A percentile compares a stretch with the other conserved stretches of the same genome.
phyloP scores from a whole-genome alignment of 1,139 yeast genomes.

The Zygosaccharomyces pseudobailii region DNA sequence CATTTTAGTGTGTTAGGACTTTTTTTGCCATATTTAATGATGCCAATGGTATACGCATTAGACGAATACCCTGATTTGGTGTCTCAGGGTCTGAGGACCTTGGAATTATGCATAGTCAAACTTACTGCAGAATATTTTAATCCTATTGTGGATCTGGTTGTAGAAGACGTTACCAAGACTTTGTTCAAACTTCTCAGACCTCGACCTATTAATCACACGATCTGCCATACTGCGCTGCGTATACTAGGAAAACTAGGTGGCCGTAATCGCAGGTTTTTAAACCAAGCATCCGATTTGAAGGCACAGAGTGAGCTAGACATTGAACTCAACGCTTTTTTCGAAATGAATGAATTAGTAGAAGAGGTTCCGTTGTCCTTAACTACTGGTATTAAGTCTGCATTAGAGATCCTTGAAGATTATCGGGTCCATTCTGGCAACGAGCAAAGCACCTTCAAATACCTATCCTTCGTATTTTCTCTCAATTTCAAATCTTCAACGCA shows the following conservation, averaged over 20 bases:
- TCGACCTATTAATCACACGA: constrained; percentile 83
- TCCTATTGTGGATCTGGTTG: constrained; percentile 93
- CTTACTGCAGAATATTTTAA: constrained; percentile 94
- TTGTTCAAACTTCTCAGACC: constrained; percentile 90
- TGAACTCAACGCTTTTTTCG: constrained; percentile 63
- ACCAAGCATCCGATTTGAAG: constrained; percentile 63
- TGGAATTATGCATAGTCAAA: constrained; percentile 95
- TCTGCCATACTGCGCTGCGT: constrained; percentile 89
- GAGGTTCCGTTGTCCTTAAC: constrained; percentile 70
- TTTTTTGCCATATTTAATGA: constrained; percentile 78
- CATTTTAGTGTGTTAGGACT: constrained; percentile 90
- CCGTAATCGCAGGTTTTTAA: constrained; percentile 78
- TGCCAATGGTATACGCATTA: constrained; percentile 86
- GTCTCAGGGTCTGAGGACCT: constrained; percentile 87
- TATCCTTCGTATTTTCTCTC: constrained; percentile 61
- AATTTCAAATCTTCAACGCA: constrained; percentile 59
- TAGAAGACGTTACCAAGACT: constrained; percentile 89
- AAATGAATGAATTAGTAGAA: constrained; percentile 61
- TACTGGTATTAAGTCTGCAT: constrained; percentile 76
- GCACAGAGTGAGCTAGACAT: constrained; percentile 58
- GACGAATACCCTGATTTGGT: constrained; percentile 89
- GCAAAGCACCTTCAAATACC: constrained; percentile 69
- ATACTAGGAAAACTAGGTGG: constrained; percentile 96
- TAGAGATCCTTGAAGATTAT: constrained; percentile 59
- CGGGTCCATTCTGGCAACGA: constrained; percentile 64